Percentiles rank a stretch among this genome's conserved stretches.
phyloP scores from a whole-genome alignment of 352 stramenopile genomes.

The Aphanomyces astaci region DNA sequence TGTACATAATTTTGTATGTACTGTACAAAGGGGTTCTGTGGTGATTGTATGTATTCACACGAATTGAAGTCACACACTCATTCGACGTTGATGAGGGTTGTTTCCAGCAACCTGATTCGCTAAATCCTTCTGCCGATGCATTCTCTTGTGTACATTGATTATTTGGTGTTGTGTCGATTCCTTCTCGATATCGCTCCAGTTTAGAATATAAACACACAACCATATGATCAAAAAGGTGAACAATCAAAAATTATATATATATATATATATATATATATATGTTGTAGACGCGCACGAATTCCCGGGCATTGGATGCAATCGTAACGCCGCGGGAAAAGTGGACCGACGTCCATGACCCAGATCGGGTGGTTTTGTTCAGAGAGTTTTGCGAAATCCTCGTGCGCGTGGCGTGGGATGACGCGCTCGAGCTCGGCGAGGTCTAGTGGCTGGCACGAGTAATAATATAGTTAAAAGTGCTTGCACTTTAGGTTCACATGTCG shows the following conservation, averaged over 20 bases:
- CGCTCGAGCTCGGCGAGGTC: slow-evolving; percentile 15
- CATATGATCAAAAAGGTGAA: background rate
- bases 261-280: too few species aligned
- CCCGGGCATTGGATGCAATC: slow-evolving; percentile 10
- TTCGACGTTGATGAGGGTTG: too few species aligned
- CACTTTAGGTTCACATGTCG: slow-evolving; percentile 18
- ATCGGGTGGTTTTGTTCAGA: slow-evolving; percentile 10
- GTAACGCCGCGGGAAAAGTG: slow-evolving; percentile 21
- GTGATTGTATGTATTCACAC: too few species aligned
- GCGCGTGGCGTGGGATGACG: slow-evolving; percentile 21
- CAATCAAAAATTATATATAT: too few species aligned
- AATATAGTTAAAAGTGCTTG: background rate
- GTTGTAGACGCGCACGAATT: background rate
- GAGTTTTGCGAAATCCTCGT: slow-evolving; percentile 24
- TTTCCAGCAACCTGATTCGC: too few species aligned
- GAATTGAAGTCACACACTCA: too few species aligned
- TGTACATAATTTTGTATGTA: too few species aligned
- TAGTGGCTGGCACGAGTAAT: background rate
- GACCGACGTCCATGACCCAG: slow-evolving; percentile 17
- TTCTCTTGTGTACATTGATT: too few species aligned
- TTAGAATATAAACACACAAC: background rate
- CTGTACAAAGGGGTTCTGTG: too few species aligned
- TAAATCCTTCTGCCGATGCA: too few species aligned
- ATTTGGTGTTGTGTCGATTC: background rate
- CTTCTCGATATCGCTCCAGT: too few species aligned